Evolutionary conservation across 2,329 filamentous ascomycete species (phyloP).

Genomic region (Calonectria pseudoreteaudii): DNA sequence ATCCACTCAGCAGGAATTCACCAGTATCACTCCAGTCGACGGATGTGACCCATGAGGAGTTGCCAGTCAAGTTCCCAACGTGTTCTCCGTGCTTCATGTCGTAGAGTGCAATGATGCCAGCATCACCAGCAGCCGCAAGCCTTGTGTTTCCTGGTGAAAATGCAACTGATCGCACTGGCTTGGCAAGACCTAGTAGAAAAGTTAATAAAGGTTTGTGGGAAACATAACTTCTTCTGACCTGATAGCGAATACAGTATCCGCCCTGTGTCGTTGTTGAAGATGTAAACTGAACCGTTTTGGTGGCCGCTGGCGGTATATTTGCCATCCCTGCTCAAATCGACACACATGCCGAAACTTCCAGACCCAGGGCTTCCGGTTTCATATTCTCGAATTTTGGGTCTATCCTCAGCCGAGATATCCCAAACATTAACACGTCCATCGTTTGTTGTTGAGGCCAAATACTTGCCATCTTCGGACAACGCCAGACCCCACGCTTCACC

Average conservation of each 20-base stretch:
- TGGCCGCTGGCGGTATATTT: conserved; percentile 91
- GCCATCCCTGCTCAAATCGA: conserved; percentile 85
- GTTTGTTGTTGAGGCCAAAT: conserved; percentile 87
- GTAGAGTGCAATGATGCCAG: conserved; percentile 89
- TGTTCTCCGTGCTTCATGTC: conserved; percentile 94
- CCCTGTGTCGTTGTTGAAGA: conserved; percentile 93
- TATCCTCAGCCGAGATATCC: conserved; percentile 71
- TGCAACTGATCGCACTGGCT: conserved; percentile 84
- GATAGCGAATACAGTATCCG: conserved; percentile 87
- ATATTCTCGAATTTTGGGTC: conserved; percentile 80
- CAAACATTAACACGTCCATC: conserved; percentile 92
- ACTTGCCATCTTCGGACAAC: conserved; percentile 85
- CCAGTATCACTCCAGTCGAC: conserved; percentile 95
- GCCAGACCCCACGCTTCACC: conserved; percentile 90
- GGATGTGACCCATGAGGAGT: conserved; percentile 88
- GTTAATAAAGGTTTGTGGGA: conserved; percentile 19
- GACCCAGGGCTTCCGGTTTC: conserved; percentile 79
- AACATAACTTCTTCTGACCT: conserved; percentile 59
- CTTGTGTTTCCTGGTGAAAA: conserved; percentile 90
- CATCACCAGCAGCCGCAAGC: conserved; percentile 90
- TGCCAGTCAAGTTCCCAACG: conserved; percentile 83
- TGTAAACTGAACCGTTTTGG: conserved; percentile 90
- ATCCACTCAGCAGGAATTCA: conserved; percentile 88
- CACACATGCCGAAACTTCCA: conserved; percentile 89
- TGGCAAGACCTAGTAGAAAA: conserved; percentile 75